Evolutionary conservation across 495 filamentous ascomycete species (phyloP).

Genomic region (Patellaria atrata): DNA sequence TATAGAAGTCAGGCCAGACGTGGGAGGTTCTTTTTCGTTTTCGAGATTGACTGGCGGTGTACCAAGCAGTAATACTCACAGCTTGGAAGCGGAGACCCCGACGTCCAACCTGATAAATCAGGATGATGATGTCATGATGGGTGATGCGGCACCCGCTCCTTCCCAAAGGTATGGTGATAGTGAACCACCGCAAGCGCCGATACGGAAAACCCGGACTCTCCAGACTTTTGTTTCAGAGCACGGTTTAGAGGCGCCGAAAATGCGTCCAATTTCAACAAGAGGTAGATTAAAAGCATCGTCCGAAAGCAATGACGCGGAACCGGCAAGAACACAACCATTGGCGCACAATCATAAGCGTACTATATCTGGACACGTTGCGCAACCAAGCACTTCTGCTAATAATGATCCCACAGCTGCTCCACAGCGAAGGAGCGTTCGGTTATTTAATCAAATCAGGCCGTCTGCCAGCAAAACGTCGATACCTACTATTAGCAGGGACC

Average conservation of each 20-base stretch:
- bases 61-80: constrained; percentile 8
- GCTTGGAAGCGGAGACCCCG: constrained; percentile 23
- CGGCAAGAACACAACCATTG: constrained; percentile 33
- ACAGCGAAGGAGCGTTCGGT: constrained; percentile 62
- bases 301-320: constrained; percentile 35
- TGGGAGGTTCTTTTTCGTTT: constrained; percentile 18
- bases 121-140: constrained; percentile 29
- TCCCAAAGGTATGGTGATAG: constrained; percentile 14
- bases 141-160: constrained; percentile 18
- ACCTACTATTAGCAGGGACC: constrained; percentile 31
- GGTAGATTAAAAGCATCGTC: constrained; percentile 15
- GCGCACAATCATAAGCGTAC: constrained; percentile 62
- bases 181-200: constrained; percentile 57
- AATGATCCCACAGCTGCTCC: constrained; percentile 45
- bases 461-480: constrained; percentile 42
- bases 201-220: constrained; percentile 43
- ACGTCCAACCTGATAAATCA: constrained; percentile 20
- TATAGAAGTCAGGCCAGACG: constrained; percentile 18
- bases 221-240: constrained; percentile 38
- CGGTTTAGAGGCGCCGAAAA: constrained; percentile 49
- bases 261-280: constrained; percentile 39
- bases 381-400: constrained; percentile 26
- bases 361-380: constrained; percentile 64
- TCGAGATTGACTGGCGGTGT: constrained; percentile 20
- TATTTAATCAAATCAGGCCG: constrained; percentile 55